Percentiles rank a stretch among this genome's conserved stretches.
phyloP scores from a whole-genome alignment of 768 basidiomycete species.

The Lyophyllum atratum region DNA sequence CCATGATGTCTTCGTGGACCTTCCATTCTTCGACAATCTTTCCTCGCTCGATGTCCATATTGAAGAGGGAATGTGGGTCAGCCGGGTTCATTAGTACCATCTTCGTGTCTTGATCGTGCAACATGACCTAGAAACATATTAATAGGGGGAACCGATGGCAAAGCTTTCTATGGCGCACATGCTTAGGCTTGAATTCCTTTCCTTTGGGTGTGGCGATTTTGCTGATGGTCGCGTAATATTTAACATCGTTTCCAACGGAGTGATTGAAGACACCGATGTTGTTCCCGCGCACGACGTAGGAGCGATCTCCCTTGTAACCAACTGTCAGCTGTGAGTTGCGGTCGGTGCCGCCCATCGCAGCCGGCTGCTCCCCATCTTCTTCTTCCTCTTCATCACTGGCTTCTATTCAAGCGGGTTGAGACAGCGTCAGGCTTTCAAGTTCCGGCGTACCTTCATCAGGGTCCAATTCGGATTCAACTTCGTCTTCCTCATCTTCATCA shows the following conservation, averaged over 20 bases:
- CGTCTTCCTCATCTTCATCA: conserved; percentile 80
- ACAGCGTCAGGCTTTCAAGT: background rate
- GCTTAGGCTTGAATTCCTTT: conserved; percentile 80
- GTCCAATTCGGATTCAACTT: conserved; percentile 69
- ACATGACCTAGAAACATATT: conserved; percentile 69
- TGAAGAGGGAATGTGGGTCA: conserved; percentile 81
- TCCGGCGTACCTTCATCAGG: conserved; percentile 54
- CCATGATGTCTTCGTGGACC: conserved; percentile 85
- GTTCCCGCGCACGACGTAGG: conserved; percentile 90
- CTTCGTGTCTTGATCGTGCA: conserved; percentile 94
- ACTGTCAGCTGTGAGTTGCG: conserved; percentile 89
- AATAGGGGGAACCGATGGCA: conserved; percentile 9
- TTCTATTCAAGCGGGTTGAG: conserved; percentile 30
- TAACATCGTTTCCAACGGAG: conserved; percentile 66
- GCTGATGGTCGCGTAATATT: conserved; percentile 86
- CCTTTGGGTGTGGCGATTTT: conserved; percentile 80
- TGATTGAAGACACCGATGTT: conserved; percentile 91
- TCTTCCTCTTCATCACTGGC: conserved; percentile 42
- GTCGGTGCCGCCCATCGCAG: conserved; percentile 52
- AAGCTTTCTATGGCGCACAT: conserved; percentile 48
- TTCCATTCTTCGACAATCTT: conserved; percentile 99
- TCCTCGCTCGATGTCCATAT: conserved; percentile 90
- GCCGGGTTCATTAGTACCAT: conserved; percentile 90
- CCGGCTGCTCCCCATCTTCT: conserved; percentile 46
- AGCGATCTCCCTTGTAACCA: conserved; percentile 93